Evolutionary conservation across 176 grass and related monocot species (phyloP).

Genomic region (Triticum aestivum): IWGSC_CS_RefSeq_v2.1 NC_057808.1:550636049-550636548

Average conservation of each 20-base stretch:
- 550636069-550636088: neutral
- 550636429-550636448: neutral
- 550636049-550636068: neutral
- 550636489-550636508: neutral
- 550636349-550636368: neutral
- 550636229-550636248: neutral
- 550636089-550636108: neutral
- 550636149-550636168: neutral
- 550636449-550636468: neutral
- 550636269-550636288: neutral
- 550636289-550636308: neutral
- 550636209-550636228: neutral
- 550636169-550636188: neutral
- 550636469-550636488: neutral
- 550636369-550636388: neutral
- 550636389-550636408: neutral
- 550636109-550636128: neutral
- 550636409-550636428: neutral
- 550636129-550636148: neutral
- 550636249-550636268: neutral
- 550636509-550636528: too few species aligned
- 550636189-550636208: neutral
- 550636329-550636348: neutral
- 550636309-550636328: neutral
- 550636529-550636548: too few species aligned